These are phyloP conservation scores for Vachellia collinsii DNA, from an alignment of 306 rosid genomes.

Conservation along the genomic window DNA sequence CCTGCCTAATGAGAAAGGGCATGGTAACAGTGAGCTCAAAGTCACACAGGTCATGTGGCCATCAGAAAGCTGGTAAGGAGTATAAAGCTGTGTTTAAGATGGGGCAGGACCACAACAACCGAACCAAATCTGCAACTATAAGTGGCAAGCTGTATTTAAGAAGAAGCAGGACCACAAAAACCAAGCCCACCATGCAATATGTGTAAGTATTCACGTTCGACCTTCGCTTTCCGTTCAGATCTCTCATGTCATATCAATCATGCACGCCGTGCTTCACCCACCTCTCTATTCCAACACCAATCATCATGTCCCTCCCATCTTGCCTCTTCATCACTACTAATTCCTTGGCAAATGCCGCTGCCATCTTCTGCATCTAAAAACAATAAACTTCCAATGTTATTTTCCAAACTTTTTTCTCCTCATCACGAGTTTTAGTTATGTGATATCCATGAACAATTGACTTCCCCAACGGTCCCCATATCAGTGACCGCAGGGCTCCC, in stretches of 20 bases:
- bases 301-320: background rate
- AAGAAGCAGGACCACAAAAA: conserved; percentile 6
- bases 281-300: background rate
- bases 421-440: no score
- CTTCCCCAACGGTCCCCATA: no score
- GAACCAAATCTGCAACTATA: background rate
- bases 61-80: background rate
- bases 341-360: no score
- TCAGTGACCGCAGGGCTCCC: no score
- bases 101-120: conserved; percentile 16
- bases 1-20: background rate
- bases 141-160: background rate
- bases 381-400: no score
- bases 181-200: background rate
- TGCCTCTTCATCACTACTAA: background rate
- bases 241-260: background rate
- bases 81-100: background rate
- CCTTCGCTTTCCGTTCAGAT: conserved; percentile 27
- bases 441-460: no score
- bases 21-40: background rate
- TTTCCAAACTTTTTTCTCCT: no score
- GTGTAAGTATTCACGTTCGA: conserved; percentile 1
- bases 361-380: no score
- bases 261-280: background rate
- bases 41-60: conserved; percentile 3